Conservation (phyloP, 352 stramenopile species). For the Globisporangium paddicum region DNA sequence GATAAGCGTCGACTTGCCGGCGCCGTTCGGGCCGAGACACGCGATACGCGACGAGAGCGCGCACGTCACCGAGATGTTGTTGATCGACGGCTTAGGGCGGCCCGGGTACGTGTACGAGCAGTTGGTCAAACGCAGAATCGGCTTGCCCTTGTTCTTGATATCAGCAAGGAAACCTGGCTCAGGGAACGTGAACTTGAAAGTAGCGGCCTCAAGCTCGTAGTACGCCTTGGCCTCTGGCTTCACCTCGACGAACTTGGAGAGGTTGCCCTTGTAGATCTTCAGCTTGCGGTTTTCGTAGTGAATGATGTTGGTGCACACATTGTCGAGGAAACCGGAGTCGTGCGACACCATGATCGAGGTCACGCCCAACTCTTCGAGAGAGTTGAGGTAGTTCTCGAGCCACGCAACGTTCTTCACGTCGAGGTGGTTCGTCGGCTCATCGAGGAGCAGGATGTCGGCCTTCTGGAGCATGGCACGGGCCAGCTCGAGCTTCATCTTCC, state of each 20-base stretch:
- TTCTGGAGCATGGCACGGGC: slow-evolving; percentile 94
- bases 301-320: slow-evolving; percentile 97
- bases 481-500: slow-evolving; percentile 95
- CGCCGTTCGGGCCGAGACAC: slow-evolving; percentile 88
- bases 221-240: slow-evolving; percentile 88
- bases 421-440: slow-evolving; percentile 95
- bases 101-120: slow-evolving; percentile 85
- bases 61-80: slow-evolving; percentile 76
- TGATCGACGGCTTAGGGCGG: slow-evolving; percentile 74
- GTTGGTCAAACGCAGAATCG: slow-evolving; percentile 86
- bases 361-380: slow-evolving; percentile 62
- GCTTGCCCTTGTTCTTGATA: slow-evolving; percentile 91
- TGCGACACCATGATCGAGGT: slow-evolving; percentile 95
- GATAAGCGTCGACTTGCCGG: slow-evolving; percentile 95
- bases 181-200: slow-evolving; percentile 86
- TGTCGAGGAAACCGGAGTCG: slow-evolving; percentile 97
- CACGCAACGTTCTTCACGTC: slow-evolving; percentile 92
- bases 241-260: slow-evolving; percentile 80
- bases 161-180: slow-evolving; percentile 86
- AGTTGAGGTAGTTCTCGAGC: slow-evolving; percentile 90
- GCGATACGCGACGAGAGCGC: slow-evolving; percentile 79
- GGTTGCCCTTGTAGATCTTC: slow-evolving; percentile 87
- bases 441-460: slow-evolving; percentile 95
- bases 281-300: slow-evolving; percentile 95
- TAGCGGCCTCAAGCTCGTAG: slow-evolving; percentile 83